Percentiles rank a stretch among this genome's conserved stretches.
Evolutionary conservation across 208 protist species (phyloP).

Genomic region (Leishmania mexicana): DNA sequence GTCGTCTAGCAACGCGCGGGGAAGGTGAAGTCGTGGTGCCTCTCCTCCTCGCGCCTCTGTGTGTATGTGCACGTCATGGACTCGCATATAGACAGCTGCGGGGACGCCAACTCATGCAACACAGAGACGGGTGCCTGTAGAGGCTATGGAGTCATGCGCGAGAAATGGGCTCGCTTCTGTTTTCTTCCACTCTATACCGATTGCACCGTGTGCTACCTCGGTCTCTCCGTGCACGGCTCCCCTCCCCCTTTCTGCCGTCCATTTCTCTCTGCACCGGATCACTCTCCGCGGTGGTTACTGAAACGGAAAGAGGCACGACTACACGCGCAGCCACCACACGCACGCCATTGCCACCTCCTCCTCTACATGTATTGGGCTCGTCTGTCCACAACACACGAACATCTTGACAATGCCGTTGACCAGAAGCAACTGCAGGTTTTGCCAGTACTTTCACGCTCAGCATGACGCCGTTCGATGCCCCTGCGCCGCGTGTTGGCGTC

Average conservation of each 20-base stretch:
- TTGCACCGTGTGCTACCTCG: not conserved
- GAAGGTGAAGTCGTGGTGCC: not conserved
- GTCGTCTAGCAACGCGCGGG: not conserved
- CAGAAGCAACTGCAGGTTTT: conserved; percentile 26
- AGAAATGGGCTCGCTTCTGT: too few species aligned
- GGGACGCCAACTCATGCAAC: not conserved
- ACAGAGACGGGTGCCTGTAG: not conserved
- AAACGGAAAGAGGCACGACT: not conserved
- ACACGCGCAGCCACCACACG: not conserved
- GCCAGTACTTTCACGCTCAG: conserved; percentile 36
- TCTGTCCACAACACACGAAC: not conserved
- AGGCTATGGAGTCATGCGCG: not conserved
- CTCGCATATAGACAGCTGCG: not conserved
- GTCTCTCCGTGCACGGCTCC: not conserved
- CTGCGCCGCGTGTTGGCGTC: conserved; percentile 28
- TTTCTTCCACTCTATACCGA: not conserved
- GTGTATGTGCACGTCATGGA: not conserved
- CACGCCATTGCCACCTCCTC: not conserved
- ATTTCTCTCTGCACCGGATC: not conserved
- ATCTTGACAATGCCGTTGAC: not conserved
- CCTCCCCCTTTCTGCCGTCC: not conserved
- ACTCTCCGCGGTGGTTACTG: not conserved
- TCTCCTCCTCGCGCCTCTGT: not conserved
- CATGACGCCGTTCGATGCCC: conserved; percentile 34
- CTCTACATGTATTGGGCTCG: not conserved